Conservation (phyloP, 2,329 filamentous ascomycete species). For the Aspergillus texensis region DNA sequence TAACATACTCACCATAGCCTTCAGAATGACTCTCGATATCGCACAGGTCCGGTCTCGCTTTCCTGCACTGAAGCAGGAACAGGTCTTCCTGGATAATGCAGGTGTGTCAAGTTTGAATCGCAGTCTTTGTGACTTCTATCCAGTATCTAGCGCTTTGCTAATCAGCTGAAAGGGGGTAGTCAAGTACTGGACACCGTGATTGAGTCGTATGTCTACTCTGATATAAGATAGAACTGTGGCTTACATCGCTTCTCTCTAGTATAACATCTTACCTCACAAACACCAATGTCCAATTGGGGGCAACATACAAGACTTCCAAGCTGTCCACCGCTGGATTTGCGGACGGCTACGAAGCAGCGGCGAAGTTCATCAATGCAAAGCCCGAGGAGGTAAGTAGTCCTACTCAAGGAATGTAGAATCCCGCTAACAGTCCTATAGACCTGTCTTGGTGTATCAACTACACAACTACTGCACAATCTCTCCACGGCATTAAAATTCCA, state of each 20-base stretch:
- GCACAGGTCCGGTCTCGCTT: conserved; percentile 62
- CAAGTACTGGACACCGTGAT: conserved; percentile 69
- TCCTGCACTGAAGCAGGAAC: conserved; percentile 66
- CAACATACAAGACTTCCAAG: conserved; percentile 65
- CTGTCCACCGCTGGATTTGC: conserved; percentile 62
- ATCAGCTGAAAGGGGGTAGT: conserved; percentile 59
- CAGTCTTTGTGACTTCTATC: not conserved
- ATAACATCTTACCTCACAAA: conserved; percentile 67
- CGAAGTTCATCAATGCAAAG: conserved; percentile 70
- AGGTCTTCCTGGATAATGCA: conserved; percentile 76
- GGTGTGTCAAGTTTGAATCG: conserved; percentile 17
- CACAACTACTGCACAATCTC: conserved; percentile 75
- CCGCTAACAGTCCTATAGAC: conserved; percentile 16
- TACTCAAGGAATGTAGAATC: not conserved
- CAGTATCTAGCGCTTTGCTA: not conserved
- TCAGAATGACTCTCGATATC: conserved; percentile 54
- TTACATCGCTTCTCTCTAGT: conserved; percentile 37
- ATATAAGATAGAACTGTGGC: conserved; percentile 5
- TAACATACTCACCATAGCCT: not conserved
- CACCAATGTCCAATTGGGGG: conserved; percentile 76
- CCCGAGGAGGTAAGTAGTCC: conserved; percentile 61
- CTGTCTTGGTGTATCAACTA: conserved; percentile 69
- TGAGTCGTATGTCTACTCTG: conserved; percentile 56
- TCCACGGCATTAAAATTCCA: conserved; percentile 57
- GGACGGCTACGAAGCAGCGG: conserved; percentile 65